A percentile compares a stretch with the other conserved stretches of the same genome.
These are phyloP conservation scores for Pseudocercospora cruenta DNA, from an alignment of 2,329 filamentous ascomycete species.

Conservation along the genomic window DNA sequence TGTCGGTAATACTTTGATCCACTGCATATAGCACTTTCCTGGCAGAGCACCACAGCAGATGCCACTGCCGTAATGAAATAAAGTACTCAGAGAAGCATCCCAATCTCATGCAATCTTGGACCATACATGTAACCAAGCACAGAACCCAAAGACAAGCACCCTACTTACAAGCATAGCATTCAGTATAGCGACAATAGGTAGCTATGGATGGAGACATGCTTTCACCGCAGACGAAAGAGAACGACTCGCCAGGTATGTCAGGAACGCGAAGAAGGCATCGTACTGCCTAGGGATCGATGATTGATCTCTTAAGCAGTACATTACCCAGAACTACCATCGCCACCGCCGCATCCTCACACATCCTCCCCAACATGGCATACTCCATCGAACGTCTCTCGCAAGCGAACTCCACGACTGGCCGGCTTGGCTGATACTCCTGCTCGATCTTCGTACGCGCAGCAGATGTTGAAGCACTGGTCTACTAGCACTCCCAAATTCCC, in stretches of 20 bases:
- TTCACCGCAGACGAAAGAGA: not conserved
- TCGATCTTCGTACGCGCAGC: constrained; percentile 5
- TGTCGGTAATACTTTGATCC: too few species aligned
- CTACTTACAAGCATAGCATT: not conserved
- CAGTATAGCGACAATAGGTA: not conserved
- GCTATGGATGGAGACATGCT: not conserved
- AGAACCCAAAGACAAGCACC: not conserved
- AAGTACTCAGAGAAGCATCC: too few species aligned
- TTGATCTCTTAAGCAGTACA: not conserved
- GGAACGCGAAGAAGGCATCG: too few species aligned
- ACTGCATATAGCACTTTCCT: too few species aligned
- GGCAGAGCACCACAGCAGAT: too few species aligned
- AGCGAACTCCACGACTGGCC: not conserved
- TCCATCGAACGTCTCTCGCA: not conserved
- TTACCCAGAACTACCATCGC: not conserved
- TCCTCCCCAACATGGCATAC: not conserved
- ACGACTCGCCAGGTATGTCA: not conserved
- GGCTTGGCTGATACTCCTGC: constrained; percentile 4
- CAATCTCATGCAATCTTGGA: not conserved
- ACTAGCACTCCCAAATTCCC: not conserved
- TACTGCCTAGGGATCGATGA: too few species aligned
- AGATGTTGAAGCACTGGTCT: constrained; percentile 18
- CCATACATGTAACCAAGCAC: not conserved
- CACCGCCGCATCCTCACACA: not conserved
- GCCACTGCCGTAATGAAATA: too few species aligned